A percentile compares a stretch with the other conserved stretches of the same genome.
phyloP scores from a whole-genome alignment of 2,329 filamentous ascomycete genomes.

The Fusarium marasasianum region DNA sequence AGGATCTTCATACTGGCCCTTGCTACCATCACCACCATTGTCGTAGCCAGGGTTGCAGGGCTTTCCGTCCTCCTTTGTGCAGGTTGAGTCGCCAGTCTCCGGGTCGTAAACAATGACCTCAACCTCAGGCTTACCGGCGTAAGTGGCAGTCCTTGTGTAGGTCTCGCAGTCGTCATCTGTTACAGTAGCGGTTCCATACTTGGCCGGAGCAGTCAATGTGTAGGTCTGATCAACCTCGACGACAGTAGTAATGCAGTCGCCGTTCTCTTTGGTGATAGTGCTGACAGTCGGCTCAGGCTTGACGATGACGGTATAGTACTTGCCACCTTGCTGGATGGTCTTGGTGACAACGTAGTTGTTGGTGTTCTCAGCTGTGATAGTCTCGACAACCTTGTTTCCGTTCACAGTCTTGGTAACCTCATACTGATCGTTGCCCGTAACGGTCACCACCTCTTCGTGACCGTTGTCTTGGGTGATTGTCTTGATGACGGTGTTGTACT shows the following conservation, averaged over 20 bases:
- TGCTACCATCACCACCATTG: slow-evolving; percentile 5
- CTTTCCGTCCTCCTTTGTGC: slow-evolving; percentile 42
- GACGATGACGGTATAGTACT: slow-evolving; percentile 36
- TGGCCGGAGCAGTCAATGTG: slow-evolving; percentile 39
- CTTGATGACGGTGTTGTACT: slow-evolving; percentile 9
- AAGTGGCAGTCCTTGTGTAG: slow-evolving; percentile 29
- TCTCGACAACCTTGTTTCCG: slow-evolving; percentile 24
- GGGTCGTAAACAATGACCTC: slow-evolving; percentile 47
- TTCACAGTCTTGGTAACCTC: slow-evolving; percentile 19
- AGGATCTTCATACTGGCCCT: slow-evolving; percentile 16
- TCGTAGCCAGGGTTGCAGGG: slow-evolving; percentile 36
- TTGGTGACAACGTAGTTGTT: slow-evolving; percentile 32
- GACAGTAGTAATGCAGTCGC: slow-evolving; percentile 26
- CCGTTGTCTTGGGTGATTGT: slow-evolving; percentile 29
- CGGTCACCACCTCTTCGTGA: slow-evolving; percentile 22
- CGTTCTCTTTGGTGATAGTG: slow-evolving; percentile 35
- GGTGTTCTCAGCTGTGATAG: slow-evolving; percentile 26
- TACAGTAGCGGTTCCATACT: slow-evolving; percentile 39
- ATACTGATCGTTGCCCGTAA: background rate
- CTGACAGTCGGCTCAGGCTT: slow-evolving; percentile 27
- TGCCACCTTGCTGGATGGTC: slow-evolving; percentile 37
- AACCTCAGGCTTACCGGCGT: slow-evolving; percentile 39
- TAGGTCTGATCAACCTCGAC: slow-evolving; percentile 25
- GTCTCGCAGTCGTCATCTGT: slow-evolving; percentile 33
- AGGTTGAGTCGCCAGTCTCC: slow-evolving; percentile 44